A percentile compares a stretch with the other conserved stretches of the same genome.
Evolutionary conservation across 306 rosid genomes (phyloP).

Genomic region (Ammopiptanthus mongolicus): DNA sequence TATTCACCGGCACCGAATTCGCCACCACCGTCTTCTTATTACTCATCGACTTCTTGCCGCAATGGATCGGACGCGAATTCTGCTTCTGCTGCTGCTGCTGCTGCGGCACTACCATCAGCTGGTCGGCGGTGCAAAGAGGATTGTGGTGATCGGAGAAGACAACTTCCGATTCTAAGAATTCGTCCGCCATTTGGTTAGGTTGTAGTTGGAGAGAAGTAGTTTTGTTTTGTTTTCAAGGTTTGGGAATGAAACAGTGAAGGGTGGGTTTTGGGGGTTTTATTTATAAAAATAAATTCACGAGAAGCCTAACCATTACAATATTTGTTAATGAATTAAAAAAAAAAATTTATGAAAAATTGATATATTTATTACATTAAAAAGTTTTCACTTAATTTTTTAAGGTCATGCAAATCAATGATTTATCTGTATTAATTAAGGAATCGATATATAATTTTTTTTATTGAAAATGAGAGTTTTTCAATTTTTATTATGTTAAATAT

Average conservation of each 20-base stretch:
- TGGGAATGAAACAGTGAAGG: conserved; percentile 33
- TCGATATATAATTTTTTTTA: no score
- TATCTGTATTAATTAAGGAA: no score
- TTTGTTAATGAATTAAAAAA: no score
- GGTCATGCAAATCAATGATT: no score
- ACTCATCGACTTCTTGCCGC: background rate
- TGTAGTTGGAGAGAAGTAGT: background rate
- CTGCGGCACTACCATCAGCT: background rate
- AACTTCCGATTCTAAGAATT: conserved; percentile 68
- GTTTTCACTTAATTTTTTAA: no score
- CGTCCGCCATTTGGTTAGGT: conserved; percentile 33
- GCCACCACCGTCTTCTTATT: background rate
- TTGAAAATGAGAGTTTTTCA: no score
- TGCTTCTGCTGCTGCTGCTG: background rate
- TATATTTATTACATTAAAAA: no score
- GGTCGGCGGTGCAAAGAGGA: background rate
- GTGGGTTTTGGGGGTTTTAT: conserved; percentile 11
- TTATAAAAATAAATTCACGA: no score
- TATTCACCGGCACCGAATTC: conserved; percentile 53
- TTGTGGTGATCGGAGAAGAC: conserved; percentile 40
- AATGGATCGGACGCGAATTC: background rate
- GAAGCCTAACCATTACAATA: no score
- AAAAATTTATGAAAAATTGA: no score
- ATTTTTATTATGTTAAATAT: no score
- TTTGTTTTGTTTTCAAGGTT: background rate